These are phyloP conservation scores for Rhododendron williamsianum DNA, from an alignment of 148 eudicot genomes.

Conservation along the genomic window DNA sequence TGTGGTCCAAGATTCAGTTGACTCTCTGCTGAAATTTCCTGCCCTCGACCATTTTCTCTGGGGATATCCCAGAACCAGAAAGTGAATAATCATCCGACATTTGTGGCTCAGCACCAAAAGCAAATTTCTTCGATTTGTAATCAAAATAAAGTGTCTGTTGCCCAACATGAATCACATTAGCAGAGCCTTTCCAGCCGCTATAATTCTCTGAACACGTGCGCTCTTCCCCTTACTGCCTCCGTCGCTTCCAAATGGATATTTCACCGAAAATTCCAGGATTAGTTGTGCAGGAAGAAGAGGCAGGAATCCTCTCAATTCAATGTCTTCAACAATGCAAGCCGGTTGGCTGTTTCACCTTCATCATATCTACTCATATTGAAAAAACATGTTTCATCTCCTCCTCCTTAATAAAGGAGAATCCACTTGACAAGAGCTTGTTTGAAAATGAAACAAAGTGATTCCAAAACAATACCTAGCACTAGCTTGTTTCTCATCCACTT, in stretches of 20 bases:
- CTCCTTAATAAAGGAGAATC: conserved; percentile 22
- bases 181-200: conserved; percentile 83
- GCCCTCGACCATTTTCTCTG: conserved; percentile 15
- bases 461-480: conserved; percentile 72
- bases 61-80: conserved; percentile 21
- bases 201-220: conserved; percentile 64
- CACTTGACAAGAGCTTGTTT: conserved; percentile 60
- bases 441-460: conserved; percentile 49
- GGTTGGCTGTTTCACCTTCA: conserved; percentile 68
- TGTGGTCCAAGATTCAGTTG: conserved; percentile 19
- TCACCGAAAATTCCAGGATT: conserved; percentile 80
- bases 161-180: conserved; percentile 49
- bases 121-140: conserved; percentile 46
- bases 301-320: conserved; percentile 83
- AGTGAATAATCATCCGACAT: conserved; percentile 27
- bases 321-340: conserved; percentile 80
- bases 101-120: conserved; percentile 48
- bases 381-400: conserved; percentile 65
- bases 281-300: conserved; percentile 85
- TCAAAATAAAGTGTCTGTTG: conserved; percentile 61
- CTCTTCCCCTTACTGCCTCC: conserved; percentile 55
- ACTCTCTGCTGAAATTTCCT: conserved; percentile 21
- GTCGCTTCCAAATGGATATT: conserved; percentile 44
- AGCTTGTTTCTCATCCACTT: conserved; percentile 61
- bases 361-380: conserved; percentile 64